Evolutionary conservation across 2,329 filamentous ascomycete species (phyloP), one percentile per base, ranked within the genome.

Genomic region (Drechslera avenae): DNA sequence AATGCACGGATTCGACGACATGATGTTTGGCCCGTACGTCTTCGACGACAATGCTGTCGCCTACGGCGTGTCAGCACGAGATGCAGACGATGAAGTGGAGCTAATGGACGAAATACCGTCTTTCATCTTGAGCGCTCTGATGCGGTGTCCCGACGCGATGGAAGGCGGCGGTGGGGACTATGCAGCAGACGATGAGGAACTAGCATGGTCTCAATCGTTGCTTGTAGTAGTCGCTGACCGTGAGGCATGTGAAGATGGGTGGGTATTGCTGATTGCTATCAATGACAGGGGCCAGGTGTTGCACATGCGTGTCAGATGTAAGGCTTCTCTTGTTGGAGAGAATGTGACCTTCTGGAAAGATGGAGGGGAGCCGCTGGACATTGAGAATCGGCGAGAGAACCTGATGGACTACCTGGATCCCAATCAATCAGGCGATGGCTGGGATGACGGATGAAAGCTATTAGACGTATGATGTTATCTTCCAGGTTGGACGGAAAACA

Each of bases 61-160:
- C 4, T 48, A 42, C 16, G 23, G 31, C 3, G 37, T 48, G 8
- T 13, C 1, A 5, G 23, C 45, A 36, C 31, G 45, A 12, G 45
- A 48, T 19, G 31, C 45, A 34, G 45, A 48, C 5, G 37, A 41
- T 48, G 45, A 48, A 28, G 21, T 48, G 21, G 45, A 41, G 19
- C 37, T 48, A 6, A 48, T 48, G 37, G 35, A 39, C 2, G 35
- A n/a, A 3, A 17, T 41, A 21, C 45, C 45, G 2, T 36, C 45
- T 12, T 48, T 48, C 17, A 23, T 48, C 13, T 18, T 36, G 10
- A 23, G 9, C 37, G 37, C 45, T 30, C 45, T 48, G n/a, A n/a
- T 41, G 9, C 37, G 21, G 21, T 48, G 45, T 4, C 45, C 45
- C 1, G 37, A 48, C 12, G 37, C n/a, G 2, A 48, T 48, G 23